Evolutionary conservation across 2,329 filamentous ascomycete species (phyloP), one percentile per base, ranked within the genome.

Genomic region (Talaromyces sp.): DNA sequence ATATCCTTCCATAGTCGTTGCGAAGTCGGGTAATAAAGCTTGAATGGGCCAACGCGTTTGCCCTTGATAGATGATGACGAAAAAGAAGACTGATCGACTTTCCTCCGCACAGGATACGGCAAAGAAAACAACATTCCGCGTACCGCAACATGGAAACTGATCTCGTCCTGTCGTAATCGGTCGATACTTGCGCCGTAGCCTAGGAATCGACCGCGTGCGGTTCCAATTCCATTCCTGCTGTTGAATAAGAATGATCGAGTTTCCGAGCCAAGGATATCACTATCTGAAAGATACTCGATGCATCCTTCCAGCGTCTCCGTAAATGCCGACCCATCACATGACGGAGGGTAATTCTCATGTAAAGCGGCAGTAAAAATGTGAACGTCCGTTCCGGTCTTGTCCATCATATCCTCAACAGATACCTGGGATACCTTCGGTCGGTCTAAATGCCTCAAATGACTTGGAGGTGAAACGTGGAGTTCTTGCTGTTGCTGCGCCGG

Each of bases 261-360:
- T 6, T 89, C 89, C 1, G 89, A 84, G 51, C 84, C 89, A 10
- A 99, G 81, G 4, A 97, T 76, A 69, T 99, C 94, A 51, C 89
- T 90, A 62, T 95, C 88, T 0, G 94, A 97, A 0, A 99, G 79
- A 28, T 86, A 84, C 58, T 94, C 89, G 58, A 96, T 87, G 69
- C 93, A 97, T n/a, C 83, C 85, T 62, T 91, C 89, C 58, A 96
- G 78, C 62, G 87, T 87, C 65, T 94, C 89, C 31, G 92, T 81
- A 1, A 91, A 87, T 0, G 81, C 84, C 21, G 82, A 72, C 2
- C 81, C 77, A 25, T 78, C 75, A 71, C 93, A 97, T 0, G 94
- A 97, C 0, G 91, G 79, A 1, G 88, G 81, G 65, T 96, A 97
- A 69, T 99, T 99, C 68, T 99, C 94, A 69, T 97, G 93, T 0